Evolutionary conservation across 805 yeast species (phyloP), one percentile per base, ranked within the genome.

Genomic region (Cyberlindnera samutprakarnensis): DNA sequence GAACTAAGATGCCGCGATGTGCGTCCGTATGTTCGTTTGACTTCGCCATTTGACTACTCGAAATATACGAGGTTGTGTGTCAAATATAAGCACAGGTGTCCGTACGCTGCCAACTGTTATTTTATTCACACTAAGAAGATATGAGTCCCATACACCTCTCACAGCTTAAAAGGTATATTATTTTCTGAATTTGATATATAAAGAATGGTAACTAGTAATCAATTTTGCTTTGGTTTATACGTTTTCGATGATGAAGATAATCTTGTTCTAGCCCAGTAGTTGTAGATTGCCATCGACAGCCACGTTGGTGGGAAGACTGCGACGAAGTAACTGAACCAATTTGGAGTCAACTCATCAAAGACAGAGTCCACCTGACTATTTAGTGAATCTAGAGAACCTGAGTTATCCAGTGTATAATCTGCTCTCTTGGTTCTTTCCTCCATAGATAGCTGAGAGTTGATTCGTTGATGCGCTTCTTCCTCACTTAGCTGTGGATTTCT

Each of bases 371-470:
- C 46, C 34, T 64, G 57, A 0, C 40, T 54, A 23, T 65, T 55
- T 13, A 81, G 56, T 3, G 62, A 61, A 1, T 63, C 66, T 2
- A 70, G 21, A 6, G 64, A 51, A 10, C 61, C 56, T 36, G 72
- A 66, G 46, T 92, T 94, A 17, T 77, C 72, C 12, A 94, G 55
- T 2, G 83, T 72, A 23, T 65, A 56, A 44, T 86, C 95, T 1
- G 94, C 76, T 31, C 66, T 61, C 14, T 49, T 47, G 14, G 69
- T 64, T 42, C 85, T 75, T 27, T 66, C 74, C 10, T 63, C 69
- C 30, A 70, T 68, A 2, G 78, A 51, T 81, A 87, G 76, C 53
- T 92, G 99, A 30, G 85, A 71, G 7, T 62, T 63, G 18, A 92
- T 82, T 35, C 97, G 65, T 37, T 78, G 70, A 7, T 61, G 48